Evolutionary conservation across 2,329 filamentous ascomycete species (phyloP).

Genomic region (Chrysosporium queenslandicum): DNA sequence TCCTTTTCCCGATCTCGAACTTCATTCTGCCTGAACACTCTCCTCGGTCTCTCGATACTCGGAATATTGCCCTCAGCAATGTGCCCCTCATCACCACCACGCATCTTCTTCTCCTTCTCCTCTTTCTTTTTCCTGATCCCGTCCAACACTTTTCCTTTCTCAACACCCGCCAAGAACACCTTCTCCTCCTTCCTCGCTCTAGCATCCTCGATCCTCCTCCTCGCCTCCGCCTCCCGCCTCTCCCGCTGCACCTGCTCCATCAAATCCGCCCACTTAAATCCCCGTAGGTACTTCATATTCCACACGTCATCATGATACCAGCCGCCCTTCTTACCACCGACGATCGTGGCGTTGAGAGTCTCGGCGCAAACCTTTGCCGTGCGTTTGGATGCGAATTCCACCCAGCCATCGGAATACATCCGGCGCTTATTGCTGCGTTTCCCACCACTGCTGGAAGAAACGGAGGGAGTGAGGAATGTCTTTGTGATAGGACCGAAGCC

Average conservation of each 20-base stretch:
- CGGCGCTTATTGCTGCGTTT: slow-evolving; percentile 32
- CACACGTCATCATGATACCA: slow-evolving; percentile 40
- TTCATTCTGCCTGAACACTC: slow-evolving; percentile 38
- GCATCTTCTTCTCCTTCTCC: slow-evolving; percentile 29
- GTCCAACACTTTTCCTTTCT: slow-evolving; percentile 33
- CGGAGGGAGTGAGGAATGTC: slow-evolving; percentile 36
- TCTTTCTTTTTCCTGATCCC: slow-evolving; percentile 39
- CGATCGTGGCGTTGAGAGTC: slow-evolving; percentile 36
- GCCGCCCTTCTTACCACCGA: slow-evolving; percentile 37
- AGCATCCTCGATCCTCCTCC: slow-evolving; percentile 34
- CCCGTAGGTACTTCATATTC: slow-evolving; percentile 39
- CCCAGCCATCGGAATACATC: slow-evolving; percentile 39
- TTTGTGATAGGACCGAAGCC: slow-evolving; percentile 36
- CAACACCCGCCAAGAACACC: slow-evolving; percentile 35
- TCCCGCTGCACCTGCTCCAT: slow-evolving; percentile 39
- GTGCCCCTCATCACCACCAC: slow-evolving; percentile 17
- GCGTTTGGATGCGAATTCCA: slow-evolving; percentile 39
- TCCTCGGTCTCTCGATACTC: slow-evolving; percentile 20
- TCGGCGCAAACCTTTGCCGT: slow-evolving; percentile 38
- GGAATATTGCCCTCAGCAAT: slow-evolving; percentile 15
- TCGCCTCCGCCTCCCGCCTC: slow-evolving; percentile 34
- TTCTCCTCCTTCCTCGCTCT: slow-evolving; percentile 37
- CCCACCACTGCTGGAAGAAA: slow-evolving; percentile 19
- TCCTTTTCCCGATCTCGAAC: slow-evolving; percentile 21
- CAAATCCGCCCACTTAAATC: slow-evolving; percentile 37